Evolutionary conservation across 2,329 filamentous ascomycete genomes (phyloP).

Genomic region (Celoporthe dispersa): DNA sequence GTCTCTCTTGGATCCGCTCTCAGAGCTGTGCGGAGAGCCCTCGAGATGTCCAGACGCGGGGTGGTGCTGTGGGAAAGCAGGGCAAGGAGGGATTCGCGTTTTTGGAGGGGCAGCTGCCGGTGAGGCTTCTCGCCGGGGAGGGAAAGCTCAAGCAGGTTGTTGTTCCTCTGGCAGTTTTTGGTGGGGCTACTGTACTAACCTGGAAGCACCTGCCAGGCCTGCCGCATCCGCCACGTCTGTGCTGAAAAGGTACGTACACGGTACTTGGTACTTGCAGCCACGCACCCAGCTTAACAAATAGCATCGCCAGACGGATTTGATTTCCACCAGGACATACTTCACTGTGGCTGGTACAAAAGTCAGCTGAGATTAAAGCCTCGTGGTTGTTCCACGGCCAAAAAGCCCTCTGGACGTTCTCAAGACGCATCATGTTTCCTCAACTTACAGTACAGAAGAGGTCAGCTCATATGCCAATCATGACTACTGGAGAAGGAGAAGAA

Average conservation of each 20-base stretch:
- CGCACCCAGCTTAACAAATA: not conserved
- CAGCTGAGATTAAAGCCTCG: too few relatives aligned
- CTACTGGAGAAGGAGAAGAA: too few relatives aligned
- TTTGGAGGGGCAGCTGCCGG: not conserved
- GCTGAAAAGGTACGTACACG: not conserved
- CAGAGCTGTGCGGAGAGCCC: not conserved
- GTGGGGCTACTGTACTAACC: not conserved
- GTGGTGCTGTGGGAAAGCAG: not conserved
- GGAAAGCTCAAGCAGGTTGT: not conserved
- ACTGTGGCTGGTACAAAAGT: too few relatives aligned
- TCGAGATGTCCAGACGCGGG: not conserved
- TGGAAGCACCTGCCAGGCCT: not conserved
- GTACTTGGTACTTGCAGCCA: not conserved
- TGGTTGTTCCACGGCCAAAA: too few relatives aligned
- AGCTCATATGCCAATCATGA: too few relatives aligned
- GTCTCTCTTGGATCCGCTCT: not conserved
- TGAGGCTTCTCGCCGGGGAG: not conserved
- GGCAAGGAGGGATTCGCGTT: not conserved
- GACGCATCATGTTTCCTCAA: too few relatives aligned
- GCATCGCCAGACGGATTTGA: not conserved
- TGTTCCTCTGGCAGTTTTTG: not conserved
- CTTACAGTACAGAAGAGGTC: not conserved
- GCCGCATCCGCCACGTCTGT: too few relatives aligned
- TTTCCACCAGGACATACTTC: not conserved
- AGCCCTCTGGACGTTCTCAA: too few relatives aligned